These are phyloP conservation scores for Pseudocercospora vitis DNA, from an alignment of 2,329 filamentous ascomycete species.

Conservation along the genomic window DNA sequence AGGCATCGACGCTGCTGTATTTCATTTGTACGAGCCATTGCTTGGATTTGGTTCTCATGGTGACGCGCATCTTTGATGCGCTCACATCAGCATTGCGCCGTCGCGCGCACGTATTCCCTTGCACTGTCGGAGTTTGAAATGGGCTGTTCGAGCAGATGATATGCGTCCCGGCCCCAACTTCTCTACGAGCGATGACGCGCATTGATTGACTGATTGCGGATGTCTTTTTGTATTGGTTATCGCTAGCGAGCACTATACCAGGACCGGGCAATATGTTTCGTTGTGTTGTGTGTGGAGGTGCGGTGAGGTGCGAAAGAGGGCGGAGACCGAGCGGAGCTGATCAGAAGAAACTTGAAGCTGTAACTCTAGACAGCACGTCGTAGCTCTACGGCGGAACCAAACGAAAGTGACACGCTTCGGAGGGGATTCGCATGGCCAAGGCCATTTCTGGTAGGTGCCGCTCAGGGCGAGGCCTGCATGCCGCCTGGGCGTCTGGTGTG, in stretches of 20 bases:
- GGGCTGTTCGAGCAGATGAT: neutral
- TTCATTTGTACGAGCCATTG: conserved; percentile 6
- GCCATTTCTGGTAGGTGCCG: neutral
- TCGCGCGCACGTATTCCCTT: conserved; percentile 2
- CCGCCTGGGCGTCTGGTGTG: too few species aligned
- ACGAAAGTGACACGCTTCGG: neutral
- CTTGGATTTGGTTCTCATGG: neutral
- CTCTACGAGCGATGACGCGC: conserved; percentile 4
- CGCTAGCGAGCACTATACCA: conserved; percentile 23
- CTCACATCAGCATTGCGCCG: conserved; percentile 4
- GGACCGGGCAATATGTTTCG: conserved; percentile 7
- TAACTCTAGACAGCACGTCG: conserved; percentile 5
- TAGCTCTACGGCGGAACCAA: neutral
- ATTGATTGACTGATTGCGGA: conserved; percentile 5
- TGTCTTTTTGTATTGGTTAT: conserved; percentile 10
- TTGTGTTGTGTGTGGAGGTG: neutral
- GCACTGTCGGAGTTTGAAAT: conserved; percentile 3
- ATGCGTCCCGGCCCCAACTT: neutral
- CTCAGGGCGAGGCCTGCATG: too few species aligned
- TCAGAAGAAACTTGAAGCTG: neutral
- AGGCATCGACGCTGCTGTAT: neutral
- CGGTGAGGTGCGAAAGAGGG: neutral
- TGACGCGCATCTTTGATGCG: conserved; percentile 1
- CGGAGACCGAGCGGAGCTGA: neutral
- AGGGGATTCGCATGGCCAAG: neutral